phyloP scores from a whole-genome alignment of 75 land plant genomes.

The Gnetum montanum region DNA sequence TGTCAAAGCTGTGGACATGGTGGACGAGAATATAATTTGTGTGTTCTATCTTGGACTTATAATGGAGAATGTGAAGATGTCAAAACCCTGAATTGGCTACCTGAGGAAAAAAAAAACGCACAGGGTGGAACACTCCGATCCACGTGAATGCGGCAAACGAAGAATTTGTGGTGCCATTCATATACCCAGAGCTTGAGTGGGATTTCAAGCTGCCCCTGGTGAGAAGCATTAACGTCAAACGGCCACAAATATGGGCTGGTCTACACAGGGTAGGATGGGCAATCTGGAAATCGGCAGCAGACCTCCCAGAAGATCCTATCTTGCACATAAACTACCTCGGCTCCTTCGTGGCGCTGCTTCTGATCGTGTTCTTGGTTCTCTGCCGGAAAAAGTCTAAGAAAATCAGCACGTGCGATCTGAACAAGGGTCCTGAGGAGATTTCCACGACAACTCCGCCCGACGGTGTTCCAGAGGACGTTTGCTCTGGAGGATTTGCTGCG shows the following conservation, averaged over 20 bases:
- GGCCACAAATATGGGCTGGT: slow-evolving; percentile 67
- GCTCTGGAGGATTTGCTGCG: slow-evolving; percentile 60
- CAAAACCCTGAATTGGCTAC: slow-evolving; percentile 22
- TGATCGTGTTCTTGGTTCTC: slow-evolving; percentile 18
- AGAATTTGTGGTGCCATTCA: slow-evolving; percentile 58
- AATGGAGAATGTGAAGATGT: slow-evolving; percentile 47
- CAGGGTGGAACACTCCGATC: slow-evolving; percentile 59
- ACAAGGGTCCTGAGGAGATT: slow-evolving; percentile 4
- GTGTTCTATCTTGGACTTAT: slow-evolving; percentile 39
- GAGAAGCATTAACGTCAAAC: slow-evolving; percentile 72
- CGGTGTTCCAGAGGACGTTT: slow-evolving; percentile 12
- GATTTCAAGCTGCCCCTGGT: slow-evolving; percentile 52
- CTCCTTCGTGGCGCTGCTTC: slow-evolving; percentile 18
- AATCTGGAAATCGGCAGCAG: slow-evolving; percentile 53
- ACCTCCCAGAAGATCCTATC: slow-evolving; percentile 69
- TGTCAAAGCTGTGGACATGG: slow-evolving; percentile 30
- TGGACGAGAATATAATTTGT: slow-evolving; percentile 42
- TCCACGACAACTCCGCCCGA: slow-evolving; percentile 13
- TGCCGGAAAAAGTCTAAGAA: slow-evolving; percentile 14
- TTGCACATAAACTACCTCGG: no score
- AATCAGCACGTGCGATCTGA: slow-evolving; percentile 10
- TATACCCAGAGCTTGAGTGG: slow-evolving; percentile 62
- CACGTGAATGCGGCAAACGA: slow-evolving; percentile 71
- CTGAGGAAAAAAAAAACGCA: no score
- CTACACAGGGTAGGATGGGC: slow-evolving; percentile 83